Percentiles rank a stretch among this genome's conserved stretches.
These are phyloP conservation scores for Cephaloascus fragrans DNA, from an alignment of 805 yeast genomes.

Conservation along the genomic window DNA sequence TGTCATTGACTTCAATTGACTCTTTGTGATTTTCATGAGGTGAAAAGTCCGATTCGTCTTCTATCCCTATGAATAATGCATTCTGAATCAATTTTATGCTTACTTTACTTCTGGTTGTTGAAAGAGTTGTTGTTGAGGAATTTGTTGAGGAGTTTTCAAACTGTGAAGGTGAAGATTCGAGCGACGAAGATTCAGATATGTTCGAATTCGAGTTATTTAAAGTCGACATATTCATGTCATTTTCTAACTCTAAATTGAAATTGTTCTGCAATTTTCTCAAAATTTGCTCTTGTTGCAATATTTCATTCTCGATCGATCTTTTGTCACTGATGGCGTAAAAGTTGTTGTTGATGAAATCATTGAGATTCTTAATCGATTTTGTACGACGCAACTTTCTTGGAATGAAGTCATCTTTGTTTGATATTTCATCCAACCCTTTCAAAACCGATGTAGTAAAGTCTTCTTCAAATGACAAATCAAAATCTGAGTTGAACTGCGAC, in stretches of 20 bases:
- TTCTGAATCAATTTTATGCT: neutral
- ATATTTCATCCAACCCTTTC: neutral
- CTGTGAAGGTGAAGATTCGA: neutral
- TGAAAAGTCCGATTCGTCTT: too few relatives aligned
- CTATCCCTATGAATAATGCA: neutral
- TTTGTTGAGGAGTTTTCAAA: neutral
- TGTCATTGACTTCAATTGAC: neutral
- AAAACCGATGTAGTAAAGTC: neutral
- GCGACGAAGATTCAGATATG: neutral
- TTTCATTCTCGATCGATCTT: neutral
- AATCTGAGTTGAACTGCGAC: neutral
- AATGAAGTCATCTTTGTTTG: neutral
- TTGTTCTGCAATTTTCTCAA: neutral
- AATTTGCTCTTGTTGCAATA: neutral
- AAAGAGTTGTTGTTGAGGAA: neutral
- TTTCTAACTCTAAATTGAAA: neutral
- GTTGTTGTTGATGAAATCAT: neutral
- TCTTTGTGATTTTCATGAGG: too few relatives aligned
- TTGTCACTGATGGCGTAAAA: neutral
- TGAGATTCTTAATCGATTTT: neutral
- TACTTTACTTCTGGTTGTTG: neutral
- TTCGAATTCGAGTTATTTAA: too few relatives aligned
- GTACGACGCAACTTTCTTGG: neutral
- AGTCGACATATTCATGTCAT: too few relatives aligned
- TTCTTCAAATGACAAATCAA: neutral